Percentiles rank a stretch among this genome's conserved stretches.
phyloP scores from a whole-genome alignment of 441 rosid genomes.

The Bruguiera hainesii region DNA sequence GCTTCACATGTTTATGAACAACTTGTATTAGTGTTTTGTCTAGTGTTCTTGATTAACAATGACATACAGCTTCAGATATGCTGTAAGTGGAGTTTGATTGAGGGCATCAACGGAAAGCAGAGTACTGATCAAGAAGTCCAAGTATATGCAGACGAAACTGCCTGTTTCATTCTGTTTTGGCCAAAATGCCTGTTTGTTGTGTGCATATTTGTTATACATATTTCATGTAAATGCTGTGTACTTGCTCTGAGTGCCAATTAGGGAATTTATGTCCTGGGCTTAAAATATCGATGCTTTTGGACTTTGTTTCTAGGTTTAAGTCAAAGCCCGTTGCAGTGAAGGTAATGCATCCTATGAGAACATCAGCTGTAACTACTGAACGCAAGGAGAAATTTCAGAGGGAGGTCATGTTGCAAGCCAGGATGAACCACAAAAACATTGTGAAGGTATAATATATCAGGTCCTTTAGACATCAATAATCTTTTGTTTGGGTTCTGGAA shows the following conservation, averaged over 20 bases:
- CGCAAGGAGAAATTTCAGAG: constrained; percentile 46
- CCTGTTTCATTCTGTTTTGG: no score
- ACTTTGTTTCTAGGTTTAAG: constrained; percentile 32
- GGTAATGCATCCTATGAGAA: constrained; percentile 42
- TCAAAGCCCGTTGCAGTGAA: constrained; percentile 51
- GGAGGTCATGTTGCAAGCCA: constrained; percentile 55
- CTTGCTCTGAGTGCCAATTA: neutral
- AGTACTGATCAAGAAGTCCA: no score
- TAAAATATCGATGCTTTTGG: constrained; percentile 3
- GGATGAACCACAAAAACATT: constrained; percentile 46
- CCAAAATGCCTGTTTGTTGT: neutral
- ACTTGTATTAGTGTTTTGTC: no score
- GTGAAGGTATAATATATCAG: constrained; percentile 41
- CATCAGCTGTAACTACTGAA: constrained; percentile 27
- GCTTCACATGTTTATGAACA: no score
- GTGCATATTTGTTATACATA: neutral
- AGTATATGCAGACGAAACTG: no score
- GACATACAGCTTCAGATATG: no score
- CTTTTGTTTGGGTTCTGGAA: neutral
- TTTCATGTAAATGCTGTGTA: constrained; percentile 5
- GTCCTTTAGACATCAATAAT: neutral
- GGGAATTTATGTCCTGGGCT: neutral
- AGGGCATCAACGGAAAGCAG: no score
- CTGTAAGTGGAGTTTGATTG: no score
- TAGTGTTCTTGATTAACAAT: no score